Evolutionary conservation across 345 rosid genomes (phyloP).

Genomic region (Limnanthes douglasii): DNA sequence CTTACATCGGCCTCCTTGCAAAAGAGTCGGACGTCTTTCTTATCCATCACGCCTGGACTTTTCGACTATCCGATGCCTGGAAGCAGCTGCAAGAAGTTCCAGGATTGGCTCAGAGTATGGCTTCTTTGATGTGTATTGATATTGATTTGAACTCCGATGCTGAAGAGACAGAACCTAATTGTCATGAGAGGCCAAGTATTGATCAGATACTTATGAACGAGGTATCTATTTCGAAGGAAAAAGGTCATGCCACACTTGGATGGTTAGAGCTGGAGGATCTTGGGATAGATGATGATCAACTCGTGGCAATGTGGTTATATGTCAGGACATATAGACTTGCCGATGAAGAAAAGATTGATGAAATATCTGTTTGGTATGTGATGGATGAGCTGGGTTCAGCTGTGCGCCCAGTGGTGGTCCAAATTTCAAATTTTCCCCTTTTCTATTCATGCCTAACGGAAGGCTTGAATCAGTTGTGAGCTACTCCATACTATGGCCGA

Average conservation of each 20-base stretch:
- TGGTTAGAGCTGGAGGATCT: conserved; percentile 94
- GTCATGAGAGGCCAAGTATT: conserved; percentile 17
- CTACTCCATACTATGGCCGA: conserved; percentile 82
- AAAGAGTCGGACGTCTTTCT: conserved; percentile 63
- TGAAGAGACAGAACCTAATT: conserved; percentile 20
- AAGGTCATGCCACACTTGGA: conserved; percentile 27
- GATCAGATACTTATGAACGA: conserved; percentile 36
- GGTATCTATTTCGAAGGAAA: conserved; percentile 28
- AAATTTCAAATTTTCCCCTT: conserved; percentile 80
- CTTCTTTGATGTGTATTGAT: conserved; percentile 75
- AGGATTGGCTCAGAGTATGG: conserved; percentile 93
- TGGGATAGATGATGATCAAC: conserved; percentile 33
- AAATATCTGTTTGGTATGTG: conserved; percentile 88
- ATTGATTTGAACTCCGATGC: conserved; percentile 15
- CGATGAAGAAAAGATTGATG: conserved; percentile 87
- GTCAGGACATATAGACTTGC: conserved; percentile 86
- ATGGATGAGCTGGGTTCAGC: conserved; percentile 98
- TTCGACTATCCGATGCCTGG: conserved; percentile 66
- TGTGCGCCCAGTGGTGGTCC: conserved; percentile 78
- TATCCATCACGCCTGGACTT: conserved; percentile 92
- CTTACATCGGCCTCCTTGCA: conserved; percentile 45
- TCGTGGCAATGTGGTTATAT: conserved; percentile 81
- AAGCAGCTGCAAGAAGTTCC: conserved; percentile 74
- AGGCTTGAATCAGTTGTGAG: conserved; percentile 78
- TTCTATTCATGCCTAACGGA: conserved; percentile 85